Evolutionary conservation across 345 rosid species (phyloP).

Genomic region (Punica granatum): DNA sequence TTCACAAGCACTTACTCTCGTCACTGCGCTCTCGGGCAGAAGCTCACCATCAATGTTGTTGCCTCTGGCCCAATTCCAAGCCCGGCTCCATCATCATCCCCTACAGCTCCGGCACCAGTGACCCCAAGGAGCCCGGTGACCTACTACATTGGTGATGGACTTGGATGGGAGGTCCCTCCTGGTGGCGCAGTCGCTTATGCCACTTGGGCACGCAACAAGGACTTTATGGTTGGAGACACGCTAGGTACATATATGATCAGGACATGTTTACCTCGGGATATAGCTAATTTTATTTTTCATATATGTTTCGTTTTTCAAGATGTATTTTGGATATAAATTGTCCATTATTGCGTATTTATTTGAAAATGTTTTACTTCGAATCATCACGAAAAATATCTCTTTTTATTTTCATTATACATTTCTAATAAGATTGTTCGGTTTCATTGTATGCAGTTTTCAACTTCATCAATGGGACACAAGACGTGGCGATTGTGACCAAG

Average conservation of each 20-base stretch:
- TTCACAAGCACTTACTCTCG: conserved; percentile 30
- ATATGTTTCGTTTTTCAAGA: no score
- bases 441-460: conserved; percentile 48
- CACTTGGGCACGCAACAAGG: conserved; percentile 35
- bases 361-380: no score
- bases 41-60: conserved; percentile 42
- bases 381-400: no score
- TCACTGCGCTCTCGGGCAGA: conserved; percentile 44
- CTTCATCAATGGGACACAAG: conserved; percentile 25
- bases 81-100: no score
- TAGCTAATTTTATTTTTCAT: no score
- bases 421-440: no score
- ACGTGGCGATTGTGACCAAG: conserved; percentile 33
- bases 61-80: no score
- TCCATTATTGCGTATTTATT: no score
- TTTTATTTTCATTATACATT: no score
- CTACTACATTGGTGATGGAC: conserved; percentile 20
- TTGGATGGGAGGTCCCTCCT: conserved; percentile 34
- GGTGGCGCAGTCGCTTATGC: conserved; percentile 16
- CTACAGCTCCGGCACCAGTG: conserved; percentile 11
- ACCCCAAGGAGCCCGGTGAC: conserved; percentile 12
- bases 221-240: conserved; percentile 35
- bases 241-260: no score
- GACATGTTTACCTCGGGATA: no score
- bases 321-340: no score